These are phyloP conservation scores for Acacia crassicarpa DNA, from an alignment of 306 rosid genomes.

Conservation along the genomic window DNA sequence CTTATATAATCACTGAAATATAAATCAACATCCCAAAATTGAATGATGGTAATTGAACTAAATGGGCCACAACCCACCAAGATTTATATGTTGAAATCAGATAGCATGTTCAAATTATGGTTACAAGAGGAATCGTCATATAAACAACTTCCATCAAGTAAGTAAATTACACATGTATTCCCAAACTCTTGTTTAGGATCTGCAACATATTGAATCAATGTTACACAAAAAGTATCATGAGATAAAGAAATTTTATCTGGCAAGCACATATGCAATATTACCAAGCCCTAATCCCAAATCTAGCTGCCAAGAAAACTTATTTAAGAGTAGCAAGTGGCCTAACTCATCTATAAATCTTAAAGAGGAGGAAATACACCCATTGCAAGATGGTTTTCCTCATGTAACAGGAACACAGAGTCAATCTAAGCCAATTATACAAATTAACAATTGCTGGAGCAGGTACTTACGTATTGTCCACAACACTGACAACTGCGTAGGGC, in stretches of 20 bases:
- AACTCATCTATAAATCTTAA: background rate
- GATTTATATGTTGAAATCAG: background rate
- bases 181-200: background rate
- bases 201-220: background rate
- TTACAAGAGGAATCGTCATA: background rate
- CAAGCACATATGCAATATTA: conserved; percentile 1
- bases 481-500: background rate
- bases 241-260: background rate
- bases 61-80: background rate
- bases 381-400: conserved; percentile 8
- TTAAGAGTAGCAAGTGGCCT: background rate
- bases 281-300: conserved; percentile 18
- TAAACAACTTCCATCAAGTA: background rate
- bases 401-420: background rate
- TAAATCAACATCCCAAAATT: background rate
- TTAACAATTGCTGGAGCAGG: conserved; percentile 1
- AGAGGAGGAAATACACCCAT: background rate
- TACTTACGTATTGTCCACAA: conserved; percentile 1
- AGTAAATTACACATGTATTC: background rate
- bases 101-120: conserved; percentile 7
- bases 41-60: background rate
- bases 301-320: background rate
- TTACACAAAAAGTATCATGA: background rate
- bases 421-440: conserved; percentile 11
- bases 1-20: conserved; percentile 12